These are phyloP conservation scores for Metarhizium album DNA, from an alignment of 2,329 filamentous ascomycete species.

Conservation along the genomic window DNA sequence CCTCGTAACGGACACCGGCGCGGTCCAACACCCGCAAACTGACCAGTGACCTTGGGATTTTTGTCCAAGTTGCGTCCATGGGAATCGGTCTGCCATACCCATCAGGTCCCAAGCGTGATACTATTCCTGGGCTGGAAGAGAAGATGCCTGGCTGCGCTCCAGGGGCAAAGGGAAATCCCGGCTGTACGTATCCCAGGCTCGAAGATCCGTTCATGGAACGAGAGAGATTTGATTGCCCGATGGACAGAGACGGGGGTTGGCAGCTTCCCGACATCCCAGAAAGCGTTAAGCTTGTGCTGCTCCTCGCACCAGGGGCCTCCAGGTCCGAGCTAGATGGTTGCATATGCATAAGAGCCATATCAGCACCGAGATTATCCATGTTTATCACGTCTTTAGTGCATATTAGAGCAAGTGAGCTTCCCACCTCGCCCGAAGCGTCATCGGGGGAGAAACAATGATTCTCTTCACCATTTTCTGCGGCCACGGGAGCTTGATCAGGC, in stretches of 20 bases:
- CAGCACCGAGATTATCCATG: constrained; percentile 30
- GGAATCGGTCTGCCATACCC: constrained; percentile 44
- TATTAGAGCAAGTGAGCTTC: constrained; percentile 35
- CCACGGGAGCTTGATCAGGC: constrained; percentile 21
- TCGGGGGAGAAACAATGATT: constrained; percentile 27
- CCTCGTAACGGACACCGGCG: constrained; percentile 47
- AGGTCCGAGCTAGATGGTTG: constrained; percentile 24
- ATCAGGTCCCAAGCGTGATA: constrained; percentile 41
- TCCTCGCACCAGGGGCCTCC: constrained; percentile 23
- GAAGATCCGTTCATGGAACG: constrained; percentile 16
- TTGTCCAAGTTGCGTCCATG: constrained; percentile 47
- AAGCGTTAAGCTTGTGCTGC: constrained; percentile 22
- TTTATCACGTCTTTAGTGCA: constrained; percentile 43
- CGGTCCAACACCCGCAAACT: constrained; percentile 43
- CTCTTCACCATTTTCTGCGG: constrained; percentile 18
- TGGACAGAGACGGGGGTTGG: constrained; percentile 13
- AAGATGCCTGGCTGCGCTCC: background rate
- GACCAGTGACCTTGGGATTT: constrained; percentile 40
- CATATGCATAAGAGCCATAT: constrained; percentile 31
- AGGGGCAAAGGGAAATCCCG: background rate
- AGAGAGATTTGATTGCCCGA: constrained; percentile 22
- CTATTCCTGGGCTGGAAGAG: constrained; percentile 19
- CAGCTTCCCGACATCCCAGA: constrained; percentile 20
- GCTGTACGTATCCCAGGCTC: constrained; percentile 17
- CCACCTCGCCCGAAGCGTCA: constrained; percentile 19